Evolutionary conservation across 495 filamentous ascomycete species (phyloP).

Genomic region (Tuber brumale): DNA sequence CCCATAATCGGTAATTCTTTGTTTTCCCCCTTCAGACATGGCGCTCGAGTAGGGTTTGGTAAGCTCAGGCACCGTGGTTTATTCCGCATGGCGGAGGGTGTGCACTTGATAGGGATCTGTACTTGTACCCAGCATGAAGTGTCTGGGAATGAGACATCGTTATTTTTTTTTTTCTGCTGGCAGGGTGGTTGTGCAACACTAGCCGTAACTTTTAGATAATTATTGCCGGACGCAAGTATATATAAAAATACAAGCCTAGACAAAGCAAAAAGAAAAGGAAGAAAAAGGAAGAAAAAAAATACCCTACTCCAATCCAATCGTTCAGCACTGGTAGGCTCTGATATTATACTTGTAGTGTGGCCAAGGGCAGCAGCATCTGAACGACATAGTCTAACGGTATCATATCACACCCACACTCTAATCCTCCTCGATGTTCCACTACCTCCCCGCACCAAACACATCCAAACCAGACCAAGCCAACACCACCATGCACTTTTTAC

Average conservation of each 20-base stretch:
- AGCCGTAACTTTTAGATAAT: too few relatives aligned
- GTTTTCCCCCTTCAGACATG: not conserved
- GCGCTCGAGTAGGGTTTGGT: not conserved
- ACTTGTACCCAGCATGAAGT: not conserved
- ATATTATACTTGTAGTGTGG: not conserved
- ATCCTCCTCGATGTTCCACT: not conserved
- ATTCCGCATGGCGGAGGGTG: not conserved
- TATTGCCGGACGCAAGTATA: too few relatives aligned
- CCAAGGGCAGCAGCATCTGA: not conserved
- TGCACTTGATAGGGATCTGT: not conserved
- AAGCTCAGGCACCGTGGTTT: not conserved
- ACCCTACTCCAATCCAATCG: not conserved
- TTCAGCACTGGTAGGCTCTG: not conserved
- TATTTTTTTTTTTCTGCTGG: too few relatives aligned
- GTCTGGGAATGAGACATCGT: too few relatives aligned
- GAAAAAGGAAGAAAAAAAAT: not conserved
- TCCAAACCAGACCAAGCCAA: not conserved
- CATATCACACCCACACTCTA: not conserved
- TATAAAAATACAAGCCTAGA: not conserved
- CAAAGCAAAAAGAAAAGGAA: not conserved
- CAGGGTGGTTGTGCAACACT: too few relatives aligned
- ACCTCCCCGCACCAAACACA: not conserved
- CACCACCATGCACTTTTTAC: not conserved
- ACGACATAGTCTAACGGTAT: not conserved
- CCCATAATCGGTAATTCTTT: not conserved